Evolutionary conservation across 2,329 filamentous ascomycete species (phyloP), one percentile per base, ranked within the genome.

Genomic region (Chaetomium sp.): DNA sequence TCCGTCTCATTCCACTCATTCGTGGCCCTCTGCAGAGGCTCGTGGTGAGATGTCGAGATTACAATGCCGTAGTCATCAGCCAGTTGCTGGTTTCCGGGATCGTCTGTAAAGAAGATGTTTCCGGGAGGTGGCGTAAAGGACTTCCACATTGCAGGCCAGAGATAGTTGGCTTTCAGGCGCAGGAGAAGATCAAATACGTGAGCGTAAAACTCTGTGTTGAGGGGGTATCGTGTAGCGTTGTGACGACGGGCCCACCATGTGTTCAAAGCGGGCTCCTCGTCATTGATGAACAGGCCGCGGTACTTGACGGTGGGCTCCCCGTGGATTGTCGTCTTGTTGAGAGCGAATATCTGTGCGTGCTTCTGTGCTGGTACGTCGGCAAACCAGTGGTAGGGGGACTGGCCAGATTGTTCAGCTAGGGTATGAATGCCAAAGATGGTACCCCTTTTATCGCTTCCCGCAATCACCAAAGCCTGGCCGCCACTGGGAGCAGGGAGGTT

Each of bases 141-240:
- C 6, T 83, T 81, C 85, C 87, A 90, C 82, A 86, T 86, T 0
- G 87, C 86, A 0, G 87, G 87, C 87, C 87, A 90, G 60, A 90
- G 76, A 68, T 87, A 89, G 71, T 90, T 90, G 1, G 85, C 85
- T 67, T 81, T 83, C 23, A 87, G 78, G 16, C 87, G 78, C 3
- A 89, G 77, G 1, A 88, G 75, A 5, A 90, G 78, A 70, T 90
- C 87, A 67, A 89, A 90, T 0, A 90, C 82, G 19, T 82, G 81
- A 13, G 77, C 77, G 72, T 90, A 89, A 67, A 90, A 87, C 2
- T 83, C 80, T 0, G 81, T 78, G 63, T 83, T 82, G 58, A 81
- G 67, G 3, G 71, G 70, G 31, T 79, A 87, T 23, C 82, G 83
- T 4, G 74, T 74, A 10, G 77, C 78, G 35, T 78, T 79, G 19